Percentiles rank a stretch among this genome's conserved stretches.
Evolutionary conservation across 192 early-diverging fungal species (phyloP).

Genomic region (Funneliformis mosseae): DNA sequence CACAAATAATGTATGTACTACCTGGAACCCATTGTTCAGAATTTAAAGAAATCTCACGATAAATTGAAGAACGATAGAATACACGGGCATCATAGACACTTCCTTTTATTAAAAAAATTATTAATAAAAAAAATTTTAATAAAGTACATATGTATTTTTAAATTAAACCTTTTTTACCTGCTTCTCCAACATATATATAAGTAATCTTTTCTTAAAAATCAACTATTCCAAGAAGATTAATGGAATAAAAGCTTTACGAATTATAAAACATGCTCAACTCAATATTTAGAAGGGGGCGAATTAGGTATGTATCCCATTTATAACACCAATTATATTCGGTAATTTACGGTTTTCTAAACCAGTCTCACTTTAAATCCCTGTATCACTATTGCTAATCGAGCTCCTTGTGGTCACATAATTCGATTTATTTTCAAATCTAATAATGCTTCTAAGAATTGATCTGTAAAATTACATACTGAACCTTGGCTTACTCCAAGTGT

Average conservation of each 20-base stretch:
- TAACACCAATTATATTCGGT: conserved; percentile 5
- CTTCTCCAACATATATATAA: neutral
- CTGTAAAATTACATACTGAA: too few relatives aligned
- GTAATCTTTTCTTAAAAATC: neutral
- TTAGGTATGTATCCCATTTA: conserved; percentile 4
- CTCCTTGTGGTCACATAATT: neutral
- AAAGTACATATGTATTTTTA: too few relatives aligned
- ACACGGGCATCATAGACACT: neutral
- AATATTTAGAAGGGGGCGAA: neutral
- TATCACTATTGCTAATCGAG: neutral
- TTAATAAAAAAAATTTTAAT: too few relatives aligned
- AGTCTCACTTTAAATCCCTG: neutral
- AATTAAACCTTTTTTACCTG: too few relatives aligned
- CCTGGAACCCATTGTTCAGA: neutral
- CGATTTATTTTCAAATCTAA: too few relatives aligned
- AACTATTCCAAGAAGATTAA: neutral
- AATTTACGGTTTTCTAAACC: too few relatives aligned
- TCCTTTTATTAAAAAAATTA: neutral
- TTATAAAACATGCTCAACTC: neutral
- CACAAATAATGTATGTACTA: neutral
- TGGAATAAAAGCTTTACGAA: neutral
- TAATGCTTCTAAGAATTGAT: too few relatives aligned
- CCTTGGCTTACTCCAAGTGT: too few relatives aligned
- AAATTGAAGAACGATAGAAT: neutral
- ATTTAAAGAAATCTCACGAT: neutral